Percentiles rank a stretch among this genome's conserved stretches.
Evolutionary conservation across 805 yeast species (phyloP).

Genomic region (Starmerella apis): DNA sequence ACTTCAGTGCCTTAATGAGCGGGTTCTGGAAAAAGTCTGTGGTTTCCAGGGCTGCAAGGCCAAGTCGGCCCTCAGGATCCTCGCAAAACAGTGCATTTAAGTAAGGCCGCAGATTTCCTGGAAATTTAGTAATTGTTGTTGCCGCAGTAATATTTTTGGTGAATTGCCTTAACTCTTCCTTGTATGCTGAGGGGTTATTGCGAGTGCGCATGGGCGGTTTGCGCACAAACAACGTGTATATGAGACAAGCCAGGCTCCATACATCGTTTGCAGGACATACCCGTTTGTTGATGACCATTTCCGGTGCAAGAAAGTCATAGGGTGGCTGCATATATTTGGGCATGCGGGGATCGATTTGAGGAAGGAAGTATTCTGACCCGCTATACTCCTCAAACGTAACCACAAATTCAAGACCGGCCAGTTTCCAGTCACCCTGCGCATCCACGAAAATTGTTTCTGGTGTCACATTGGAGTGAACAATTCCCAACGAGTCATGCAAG

Average conservation of each 20-base stretch:
- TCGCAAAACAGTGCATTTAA: conserved; percentile 35
- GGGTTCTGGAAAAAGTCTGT: conserved; percentile 74
- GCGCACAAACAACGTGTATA: conserved; percentile 53
- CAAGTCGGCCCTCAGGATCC: conserved; percentile 46
- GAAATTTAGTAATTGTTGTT: conserved; percentile 35
- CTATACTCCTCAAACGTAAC: conserved; percentile 42
- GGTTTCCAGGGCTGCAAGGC: conserved; percentile 57
- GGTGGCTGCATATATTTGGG: conserved; percentile 63
- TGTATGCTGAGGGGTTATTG: conserved; percentile 40
- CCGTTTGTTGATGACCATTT: conserved; percentile 54
- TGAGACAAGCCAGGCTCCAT: conserved; percentile 72
- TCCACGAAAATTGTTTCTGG: conserved; percentile 72
- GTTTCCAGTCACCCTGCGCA: conserved; percentile 81
- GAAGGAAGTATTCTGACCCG: conserved; percentile 50
- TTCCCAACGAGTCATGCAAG: conserved; percentile 63
- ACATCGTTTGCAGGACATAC: conserved; percentile 64
- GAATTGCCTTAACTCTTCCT: conserved; percentile 40
- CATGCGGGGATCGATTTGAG: conserved; percentile 63
- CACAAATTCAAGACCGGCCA: conserved; percentile 58
- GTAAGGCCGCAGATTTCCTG: conserved; percentile 38
- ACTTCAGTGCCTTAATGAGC: conserved; percentile 65
- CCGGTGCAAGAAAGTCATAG: conserved; percentile 75
- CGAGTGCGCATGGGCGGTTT: conserved; percentile 42
- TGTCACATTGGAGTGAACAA: conserved; percentile 65
- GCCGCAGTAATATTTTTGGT: conserved; percentile 32